Conservation (phyloP, 2,329 filamentous ascomycete genomes). For the Arthrobotrys sinensis region DNA sequence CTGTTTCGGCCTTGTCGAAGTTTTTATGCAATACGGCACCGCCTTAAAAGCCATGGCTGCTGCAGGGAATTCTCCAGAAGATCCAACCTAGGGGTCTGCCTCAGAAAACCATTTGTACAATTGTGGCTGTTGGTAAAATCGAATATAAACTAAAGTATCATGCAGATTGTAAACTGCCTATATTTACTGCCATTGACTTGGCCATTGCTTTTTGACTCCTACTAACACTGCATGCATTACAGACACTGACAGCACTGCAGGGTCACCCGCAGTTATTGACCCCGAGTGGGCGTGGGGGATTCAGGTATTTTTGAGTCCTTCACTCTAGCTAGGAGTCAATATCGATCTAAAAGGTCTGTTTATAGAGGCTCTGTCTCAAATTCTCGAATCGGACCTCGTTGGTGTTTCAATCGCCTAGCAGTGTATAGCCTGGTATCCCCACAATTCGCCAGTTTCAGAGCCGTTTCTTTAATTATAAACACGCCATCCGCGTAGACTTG, state of each 20-base stretch:
- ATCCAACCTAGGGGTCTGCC: conserved; percentile 18
- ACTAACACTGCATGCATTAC: neutral
- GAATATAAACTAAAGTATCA: conserved; percentile 1
- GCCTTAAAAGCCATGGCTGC: conserved; percentile 9
- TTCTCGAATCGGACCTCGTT: conserved; percentile 20
- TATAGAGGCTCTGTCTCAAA: conserved; percentile 15
- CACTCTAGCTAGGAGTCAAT: conserved; percentile 8
- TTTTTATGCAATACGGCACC: conserved; percentile 18
- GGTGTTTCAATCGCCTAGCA: conserved; percentile 30
- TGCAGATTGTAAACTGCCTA: neutral
- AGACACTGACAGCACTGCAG: neutral
- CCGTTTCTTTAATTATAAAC: conserved; percentile 22
- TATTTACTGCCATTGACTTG: neutral
- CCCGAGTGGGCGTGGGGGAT: conserved; percentile 3
- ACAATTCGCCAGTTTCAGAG: conserved; percentile 1
- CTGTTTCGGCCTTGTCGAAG: conserved; percentile 23
- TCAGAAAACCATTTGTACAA: neutral
- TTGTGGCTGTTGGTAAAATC: conserved; percentile 18
- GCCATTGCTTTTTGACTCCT: neutral
- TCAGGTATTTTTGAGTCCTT: conserved; percentile 28
- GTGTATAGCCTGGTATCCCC: neutral
- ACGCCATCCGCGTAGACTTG: conserved; percentile 4
- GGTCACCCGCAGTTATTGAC: neutral
- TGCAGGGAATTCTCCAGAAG: conserved; percentile 22
- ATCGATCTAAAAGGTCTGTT: neutral